Base-by-base conservation (phyloP, 1,284 basidiomycete genomes). In the Stygiomarasmius scandens region DNA sequence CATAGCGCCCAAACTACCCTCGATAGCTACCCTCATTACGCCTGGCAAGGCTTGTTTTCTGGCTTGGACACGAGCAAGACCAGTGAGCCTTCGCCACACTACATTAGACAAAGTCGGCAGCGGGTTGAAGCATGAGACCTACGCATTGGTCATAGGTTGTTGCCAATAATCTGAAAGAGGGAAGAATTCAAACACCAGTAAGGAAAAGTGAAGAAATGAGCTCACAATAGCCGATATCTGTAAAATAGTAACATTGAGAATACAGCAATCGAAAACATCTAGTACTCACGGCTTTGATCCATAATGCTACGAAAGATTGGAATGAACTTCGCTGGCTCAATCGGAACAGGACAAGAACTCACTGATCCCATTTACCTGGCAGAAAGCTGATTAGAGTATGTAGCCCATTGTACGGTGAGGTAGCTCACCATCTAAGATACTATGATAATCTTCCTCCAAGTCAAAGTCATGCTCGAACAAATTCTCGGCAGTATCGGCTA, bases 321-420 rank as follows among this genome's bases (percentile, higher is more conserved):
- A 41, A 25, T 38, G 0, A 19, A 25, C 5, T n/a, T 12, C 36
- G 27, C 12, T 16, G 9, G 11, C 8, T 6, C 14, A 36, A 41
- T 19, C 55, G 12, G 19, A 54, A 29, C 2, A 29, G 8, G 23
- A n/a, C 24, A 23, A 45, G 22, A 55, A 71, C 78, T 59, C 62
- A 82, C 80, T 83, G 80, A 58, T 80, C 71, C 82, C 84, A 86
- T 79, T 86, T 86, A 6, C 82, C 81, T 83, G 20, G 27, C 4
- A 27, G 8, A 46, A 38, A 14, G 3, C 24, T 19, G 34, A 36
- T 51, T 45, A 53, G 20, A 29, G 51, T 27, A 45, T 9, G 38
- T 52, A 5, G 11, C 38, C 16, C 16, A 32, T 14, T 27, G 10
- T 29, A 9, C n/a, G 25, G 34, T 3, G 24, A 23, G 27, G 32